A percentile compares a stretch with the other conserved stretches of the same genome.
These are phyloP conservation scores for Phoma sp. DNA, from an alignment of 2,329 filamentous ascomycete species.

Conservation along the genomic window DNA sequence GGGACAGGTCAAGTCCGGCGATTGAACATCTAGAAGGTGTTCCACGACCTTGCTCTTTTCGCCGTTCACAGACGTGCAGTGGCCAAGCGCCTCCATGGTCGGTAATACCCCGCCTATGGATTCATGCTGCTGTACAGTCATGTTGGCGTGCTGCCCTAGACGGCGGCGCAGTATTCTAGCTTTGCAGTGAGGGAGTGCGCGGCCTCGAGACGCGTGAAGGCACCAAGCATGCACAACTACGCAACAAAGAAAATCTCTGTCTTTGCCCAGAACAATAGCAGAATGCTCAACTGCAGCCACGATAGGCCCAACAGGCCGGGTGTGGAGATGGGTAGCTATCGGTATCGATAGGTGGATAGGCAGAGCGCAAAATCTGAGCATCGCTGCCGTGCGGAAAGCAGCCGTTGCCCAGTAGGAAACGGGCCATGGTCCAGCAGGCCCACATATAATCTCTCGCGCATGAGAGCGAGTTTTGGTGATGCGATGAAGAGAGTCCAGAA, in stretches of 20 bases:
- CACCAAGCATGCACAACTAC: conserved; percentile 18
- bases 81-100: conserved; percentile 4
- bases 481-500: conserved; percentile 30
- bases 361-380: conserved; percentile 32
- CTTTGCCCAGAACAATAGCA: conserved; percentile 14
- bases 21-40: conserved; percentile 10
- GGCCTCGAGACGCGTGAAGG: conserved; percentile 11
- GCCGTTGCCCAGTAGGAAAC: conserved; percentile 28
- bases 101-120: conserved; percentile 18
- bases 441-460: conserved; percentile 44
- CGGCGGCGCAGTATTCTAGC: conserved; percentile 7
- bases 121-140: conserved; percentile 6
- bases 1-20: conserved; percentile 13
- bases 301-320: conserved; percentile 24
- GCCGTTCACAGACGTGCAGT: conserved; percentile 3
- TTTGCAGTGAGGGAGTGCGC: conserved; percentile 24
- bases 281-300: conserved; percentile 11
- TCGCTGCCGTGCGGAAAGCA: conserved; percentile 32
- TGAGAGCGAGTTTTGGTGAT: conserved; percentile 25
- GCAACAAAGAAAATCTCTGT: conserved; percentile 30
- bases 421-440: conserved; percentile 24
- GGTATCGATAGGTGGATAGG: conserved; percentile 47
- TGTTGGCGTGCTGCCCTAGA: conserved; percentile 13
- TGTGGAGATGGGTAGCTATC: conserved; percentile 40
- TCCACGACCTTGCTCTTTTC: conserved; percentile 18